These are phyloP conservation scores for Juncus inflexus DNA, from an alignment of 176 grass and related monocot species.

Conservation along the genomic window DNA sequence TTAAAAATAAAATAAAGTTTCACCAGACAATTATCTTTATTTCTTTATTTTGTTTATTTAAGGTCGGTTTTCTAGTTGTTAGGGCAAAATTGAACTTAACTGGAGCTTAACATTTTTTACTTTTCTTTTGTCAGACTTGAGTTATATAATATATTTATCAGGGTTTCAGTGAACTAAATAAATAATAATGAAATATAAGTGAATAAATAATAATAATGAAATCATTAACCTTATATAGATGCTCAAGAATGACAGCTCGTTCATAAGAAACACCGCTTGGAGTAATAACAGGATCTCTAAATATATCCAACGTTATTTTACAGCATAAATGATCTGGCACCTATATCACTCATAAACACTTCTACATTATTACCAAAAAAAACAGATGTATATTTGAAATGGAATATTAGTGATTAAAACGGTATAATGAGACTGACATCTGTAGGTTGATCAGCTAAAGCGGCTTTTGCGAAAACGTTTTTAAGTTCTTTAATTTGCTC, in stretches of 20 bases:
- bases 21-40: neutral
- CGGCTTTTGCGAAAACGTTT: conserved; percentile 58
- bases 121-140: too few species aligned
- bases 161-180: neutral
- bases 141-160: too few species aligned
- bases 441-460: conserved; percentile 48
- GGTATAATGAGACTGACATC: conserved; percentile 34
- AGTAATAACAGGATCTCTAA: conserved; percentile 80
- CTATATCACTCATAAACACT: conserved; percentile 27
- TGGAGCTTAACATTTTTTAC: too few species aligned
- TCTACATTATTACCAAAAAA: neutral
- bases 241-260: conserved; percentile 64
- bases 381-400: neutral
- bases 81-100: too few species aligned
- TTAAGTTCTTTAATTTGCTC: conserved; percentile 52
- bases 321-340: conserved; percentile 91
- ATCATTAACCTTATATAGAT: conserved; percentile 60
- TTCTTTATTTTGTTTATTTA: too few species aligned
- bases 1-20: conserved; percentile 1
- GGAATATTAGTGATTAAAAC: neutral
- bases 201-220: neutral
- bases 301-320: conserved; percentile 91
- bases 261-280: conserved; percentile 90
- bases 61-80: too few species aligned
- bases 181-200: neutral